Conservation (phyloP, 352 stramenopile species). For the Blastocystis sp. region DNA sequence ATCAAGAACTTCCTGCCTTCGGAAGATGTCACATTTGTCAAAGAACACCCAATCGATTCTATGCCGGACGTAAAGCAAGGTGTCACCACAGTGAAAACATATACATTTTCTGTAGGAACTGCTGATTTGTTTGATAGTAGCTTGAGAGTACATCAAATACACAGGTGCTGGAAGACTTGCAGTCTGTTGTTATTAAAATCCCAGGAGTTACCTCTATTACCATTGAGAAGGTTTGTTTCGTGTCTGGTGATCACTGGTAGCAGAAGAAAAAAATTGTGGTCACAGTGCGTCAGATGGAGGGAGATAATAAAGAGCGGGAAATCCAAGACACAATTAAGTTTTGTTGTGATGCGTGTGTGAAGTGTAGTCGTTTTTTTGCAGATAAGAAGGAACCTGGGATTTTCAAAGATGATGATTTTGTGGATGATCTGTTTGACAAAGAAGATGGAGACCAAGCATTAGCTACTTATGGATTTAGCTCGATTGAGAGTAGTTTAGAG, state of each 20-base stretch:
- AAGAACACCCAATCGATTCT: neutral
- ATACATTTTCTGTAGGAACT: constrained; percentile 1
- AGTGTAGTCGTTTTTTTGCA: constrained; percentile 4
- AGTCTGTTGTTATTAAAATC: constrained; percentile 24
- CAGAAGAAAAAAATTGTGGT: constrained; percentile 52
- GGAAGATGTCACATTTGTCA: constrained; percentile 17
- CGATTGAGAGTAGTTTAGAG: constrained; percentile 55
- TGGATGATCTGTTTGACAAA: constrained; percentile 40
- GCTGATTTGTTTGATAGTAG: neutral
- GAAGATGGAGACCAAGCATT: constrained; percentile 35
- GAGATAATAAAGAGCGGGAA: constrained; percentile 21
- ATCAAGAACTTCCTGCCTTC: constrained; percentile 11
- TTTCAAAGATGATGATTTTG: constrained; percentile 3
- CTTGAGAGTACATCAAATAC: neutral
- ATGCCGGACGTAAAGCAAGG: neutral
- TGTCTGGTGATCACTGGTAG: neutral
- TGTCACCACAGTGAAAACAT: constrained; percentile 13
- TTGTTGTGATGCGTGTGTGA: neutral
- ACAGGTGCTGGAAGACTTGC: neutral
- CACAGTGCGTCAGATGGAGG: neutral
- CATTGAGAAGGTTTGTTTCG: neutral
- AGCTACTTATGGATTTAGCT: constrained; percentile 48
- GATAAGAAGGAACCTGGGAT: neutral
- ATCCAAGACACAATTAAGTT: constrained; percentile 24
- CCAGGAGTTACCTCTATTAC: constrained; percentile 42